Conservation (phyloP, 139 green algal species). For the Ulvella scutata region DNA sequence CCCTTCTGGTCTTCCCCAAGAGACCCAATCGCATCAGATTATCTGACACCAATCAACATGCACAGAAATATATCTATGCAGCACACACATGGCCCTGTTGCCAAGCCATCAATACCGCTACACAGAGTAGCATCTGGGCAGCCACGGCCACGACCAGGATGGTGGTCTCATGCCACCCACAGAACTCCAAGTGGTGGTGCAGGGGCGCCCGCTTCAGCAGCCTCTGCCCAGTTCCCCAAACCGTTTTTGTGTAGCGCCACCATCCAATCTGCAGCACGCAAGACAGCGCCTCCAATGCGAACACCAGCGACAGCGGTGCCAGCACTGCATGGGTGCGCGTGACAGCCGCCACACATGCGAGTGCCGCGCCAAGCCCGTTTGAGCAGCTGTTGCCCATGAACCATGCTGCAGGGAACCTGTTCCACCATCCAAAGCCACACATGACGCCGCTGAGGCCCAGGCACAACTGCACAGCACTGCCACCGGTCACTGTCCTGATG, state of each 20-base stretch:
- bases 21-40: no score
- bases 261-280: conserved; percentile 26
- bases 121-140: no score
- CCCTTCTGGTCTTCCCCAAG: no score
- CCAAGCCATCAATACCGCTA: no score
- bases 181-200: conserved; percentile 13
- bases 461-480: no score
- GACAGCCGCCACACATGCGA: conserved; percentile 12
- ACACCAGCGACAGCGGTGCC: conserved; percentile 15
- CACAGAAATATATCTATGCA: no score
- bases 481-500: no score
- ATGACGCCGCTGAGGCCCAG: conserved; percentile 5
- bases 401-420: conserved; percentile 21
- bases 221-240: neutral
- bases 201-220: conserved; percentile 7
- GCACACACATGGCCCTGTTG: no score
- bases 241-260: conserved; percentile 20
- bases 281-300: conserved; percentile 18
- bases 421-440: conserved; percentile 26
- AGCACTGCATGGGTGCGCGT: conserved; percentile 2
- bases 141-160: neutral
- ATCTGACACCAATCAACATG: no score
- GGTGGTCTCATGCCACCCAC: conserved; percentile 1
- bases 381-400: conserved; percentile 47
- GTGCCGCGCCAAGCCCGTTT: conserved; percentile 20